These are phyloP conservation scores for Cochlearia excelsa DNA, from an alignment of 345 rosid genomes.

Conservation along the genomic window DNA sequence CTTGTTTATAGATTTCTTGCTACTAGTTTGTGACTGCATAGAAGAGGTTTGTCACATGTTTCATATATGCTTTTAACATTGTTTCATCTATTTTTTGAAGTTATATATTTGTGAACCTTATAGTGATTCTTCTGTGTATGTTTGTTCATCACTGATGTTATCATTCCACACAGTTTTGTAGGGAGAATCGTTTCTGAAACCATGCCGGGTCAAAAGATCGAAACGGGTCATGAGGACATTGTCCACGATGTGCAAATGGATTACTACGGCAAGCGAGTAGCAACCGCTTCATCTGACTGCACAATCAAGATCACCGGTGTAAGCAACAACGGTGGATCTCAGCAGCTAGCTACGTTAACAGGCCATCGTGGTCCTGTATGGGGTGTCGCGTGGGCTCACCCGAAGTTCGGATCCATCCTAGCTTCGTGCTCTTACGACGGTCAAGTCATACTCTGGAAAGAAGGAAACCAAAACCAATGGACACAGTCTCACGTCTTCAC, in stretches of 20 bases:
- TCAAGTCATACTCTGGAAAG: conserved; percentile 67
- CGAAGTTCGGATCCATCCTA: conserved; percentile 59
- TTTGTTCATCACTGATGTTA: not conserved
- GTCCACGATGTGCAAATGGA: conserved; percentile 67
- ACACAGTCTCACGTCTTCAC: conserved; percentile 57
- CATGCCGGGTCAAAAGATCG: conserved; percentile 63
- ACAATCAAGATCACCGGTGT: conserved; percentile 55
- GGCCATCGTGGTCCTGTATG: conserved; percentile 70
- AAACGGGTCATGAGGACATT: conserved; percentile 59
- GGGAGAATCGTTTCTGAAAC: conserved; percentile 19
- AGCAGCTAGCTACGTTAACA: conserved; percentile 51
- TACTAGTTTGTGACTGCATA: not conserved
- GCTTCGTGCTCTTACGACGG: conserved; percentile 77
- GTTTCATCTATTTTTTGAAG: not conserved
- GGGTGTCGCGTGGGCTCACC: conserved; percentile 70
- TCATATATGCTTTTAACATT: not conserved
- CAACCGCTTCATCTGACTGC: conserved; percentile 62
- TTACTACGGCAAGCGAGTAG: conserved; percentile 66
- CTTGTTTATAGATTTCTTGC: not conserved
- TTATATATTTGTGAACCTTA: not conserved
- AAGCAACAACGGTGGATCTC: conserved; percentile 48
- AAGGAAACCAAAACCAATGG: conserved; percentile 64
- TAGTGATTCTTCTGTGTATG: not conserved
- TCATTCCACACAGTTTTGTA: conserved; percentile 6
- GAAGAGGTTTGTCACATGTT: no score